Conservation (phyloP, 495 filamentous ascomycete species). For the Daldinia concentrica region DNA sequence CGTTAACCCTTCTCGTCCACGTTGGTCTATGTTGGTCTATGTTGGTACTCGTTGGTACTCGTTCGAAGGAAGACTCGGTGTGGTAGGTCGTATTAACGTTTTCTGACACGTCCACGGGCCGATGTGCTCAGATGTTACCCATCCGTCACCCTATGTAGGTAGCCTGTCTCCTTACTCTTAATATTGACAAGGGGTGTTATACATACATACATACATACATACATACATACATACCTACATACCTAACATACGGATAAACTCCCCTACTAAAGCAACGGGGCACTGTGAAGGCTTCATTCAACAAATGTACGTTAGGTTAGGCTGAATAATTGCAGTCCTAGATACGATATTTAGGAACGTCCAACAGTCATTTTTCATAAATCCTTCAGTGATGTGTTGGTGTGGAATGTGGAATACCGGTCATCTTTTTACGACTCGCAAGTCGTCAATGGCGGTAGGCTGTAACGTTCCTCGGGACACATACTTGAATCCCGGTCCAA, state of each 20-base stretch:
- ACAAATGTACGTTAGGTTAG: conserved; percentile 9
- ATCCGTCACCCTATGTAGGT: conserved; percentile 28
- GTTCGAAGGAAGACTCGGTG: conserved; percentile 31
- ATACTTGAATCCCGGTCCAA: conserved; percentile 33
- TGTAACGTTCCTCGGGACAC: conserved; percentile 37
- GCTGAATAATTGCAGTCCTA: conserved; percentile 4
- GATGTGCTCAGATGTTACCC: conserved; percentile 35
- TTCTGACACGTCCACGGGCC: conserved; percentile 38
- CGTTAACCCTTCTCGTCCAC: conserved; percentile 9
- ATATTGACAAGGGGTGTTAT: background rate
- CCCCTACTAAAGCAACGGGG: conserved; percentile 6
- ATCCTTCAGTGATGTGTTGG: conserved; percentile 15
- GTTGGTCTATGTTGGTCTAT: background rate
- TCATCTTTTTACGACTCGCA: conserved; percentile 14
- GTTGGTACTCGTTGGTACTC: background rate
- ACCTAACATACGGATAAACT: background rate
- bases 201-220: no score
- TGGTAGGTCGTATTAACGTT: conserved; percentile 35
- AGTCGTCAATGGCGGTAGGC: conserved; percentile 23
- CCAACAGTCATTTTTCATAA: conserved; percentile 14
- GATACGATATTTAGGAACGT: conserved; percentile 1
- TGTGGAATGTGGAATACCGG: conserved; percentile 4
- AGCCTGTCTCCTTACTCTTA: conserved; percentile 15
- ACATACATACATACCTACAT: no score
- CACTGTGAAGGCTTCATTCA: conserved; percentile 11